Evolutionary conservation across 2,329 filamentous ascomycete species (phyloP), one percentile per base, ranked within the genome.

Genomic region (Aspergillus sp.): DNA sequence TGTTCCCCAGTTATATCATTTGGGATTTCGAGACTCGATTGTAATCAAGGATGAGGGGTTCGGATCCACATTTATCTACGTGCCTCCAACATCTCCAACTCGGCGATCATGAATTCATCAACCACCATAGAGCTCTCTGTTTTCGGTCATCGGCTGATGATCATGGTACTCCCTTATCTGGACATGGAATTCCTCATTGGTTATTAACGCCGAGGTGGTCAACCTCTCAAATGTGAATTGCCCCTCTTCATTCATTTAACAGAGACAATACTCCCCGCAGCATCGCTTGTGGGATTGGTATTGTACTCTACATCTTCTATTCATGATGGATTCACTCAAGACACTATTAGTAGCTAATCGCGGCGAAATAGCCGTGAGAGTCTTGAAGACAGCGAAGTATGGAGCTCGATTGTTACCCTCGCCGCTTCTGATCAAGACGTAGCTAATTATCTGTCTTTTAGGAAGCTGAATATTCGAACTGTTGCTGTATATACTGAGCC

Each of bases 331-430:
- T 42, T 50, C 44, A n/a, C 44, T 79, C 30, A 75, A 74, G 54
- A 76, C 67, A 9, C 51, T 82, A 12, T 61, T 83, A 9, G 70
- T 83, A 38, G 78, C 79, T 7, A 82, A 83, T 57, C 68, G 79
- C 37, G 79, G 78, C 37, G 78, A 82, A 55, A 82, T 82, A 42
- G 75, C 77, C 3, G 67, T 70, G 29, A 71, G 78, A 28, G 74
- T 79, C 43, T 70, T 73, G 54, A 71, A 62, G 54, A 74, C 76
- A n/a, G 74, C 73, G 7, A 72, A 65, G 61, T 66, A 56, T 30
- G 51, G 27, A 12, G 19, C 19, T 39, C 12, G 33, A 35, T 35
- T 35, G 33, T 3, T 39, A 39, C 7, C 19, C 5, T 26, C 9
- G 37, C 3, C 5, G 10, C 6, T 9, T 27, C 26, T n/a, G 19